Evolutionary conservation across 495 filamentous ascomycete genomes (phyloP).

Genomic region (Neurospora pannonica): DNA sequence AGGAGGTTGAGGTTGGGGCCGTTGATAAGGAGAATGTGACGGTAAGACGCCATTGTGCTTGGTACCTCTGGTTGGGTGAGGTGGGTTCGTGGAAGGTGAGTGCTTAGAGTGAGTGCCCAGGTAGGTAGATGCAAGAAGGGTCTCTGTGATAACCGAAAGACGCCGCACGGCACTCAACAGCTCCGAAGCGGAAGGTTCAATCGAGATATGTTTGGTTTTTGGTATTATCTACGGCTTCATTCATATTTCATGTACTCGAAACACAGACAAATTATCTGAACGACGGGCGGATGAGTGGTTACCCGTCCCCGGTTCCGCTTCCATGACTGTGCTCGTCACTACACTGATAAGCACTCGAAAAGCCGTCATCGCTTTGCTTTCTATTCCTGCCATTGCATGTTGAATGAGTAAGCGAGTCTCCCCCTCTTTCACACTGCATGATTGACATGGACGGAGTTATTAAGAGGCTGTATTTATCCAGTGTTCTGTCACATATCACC

Average conservation of each 20-base stretch:
- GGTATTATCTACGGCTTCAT: not conserved
- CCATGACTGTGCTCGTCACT: not conserved
- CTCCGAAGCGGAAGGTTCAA: not conserved
- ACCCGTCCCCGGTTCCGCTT: not conserved
- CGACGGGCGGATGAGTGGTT: not conserved
- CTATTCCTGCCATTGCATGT: not conserved
- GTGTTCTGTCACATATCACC: not conserved
- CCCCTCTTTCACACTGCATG: not conserved
- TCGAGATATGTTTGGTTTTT: not conserved
- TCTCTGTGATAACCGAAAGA: not conserved
- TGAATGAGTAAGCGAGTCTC: not conserved
- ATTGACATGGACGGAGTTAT: not conserved
- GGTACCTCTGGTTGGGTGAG: not conserved
- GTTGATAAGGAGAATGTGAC: conserved; percentile 64
- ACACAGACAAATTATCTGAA: not conserved
- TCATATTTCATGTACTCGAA: not conserved
- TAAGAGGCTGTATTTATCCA: not conserved
- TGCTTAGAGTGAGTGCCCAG: not conserved
- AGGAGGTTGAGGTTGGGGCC: conserved; percentile 76
- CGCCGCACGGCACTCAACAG: not conserved
- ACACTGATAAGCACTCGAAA: not conserved
- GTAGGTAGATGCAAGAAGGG: not conserved
- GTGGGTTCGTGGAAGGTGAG: not conserved
- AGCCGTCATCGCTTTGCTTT: not conserved
- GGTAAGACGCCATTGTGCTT: conserved; percentile 28